phyloP scores from a whole-genome alignment of 345 rosid species.

The Crucihimalaya himalaica region DNA sequence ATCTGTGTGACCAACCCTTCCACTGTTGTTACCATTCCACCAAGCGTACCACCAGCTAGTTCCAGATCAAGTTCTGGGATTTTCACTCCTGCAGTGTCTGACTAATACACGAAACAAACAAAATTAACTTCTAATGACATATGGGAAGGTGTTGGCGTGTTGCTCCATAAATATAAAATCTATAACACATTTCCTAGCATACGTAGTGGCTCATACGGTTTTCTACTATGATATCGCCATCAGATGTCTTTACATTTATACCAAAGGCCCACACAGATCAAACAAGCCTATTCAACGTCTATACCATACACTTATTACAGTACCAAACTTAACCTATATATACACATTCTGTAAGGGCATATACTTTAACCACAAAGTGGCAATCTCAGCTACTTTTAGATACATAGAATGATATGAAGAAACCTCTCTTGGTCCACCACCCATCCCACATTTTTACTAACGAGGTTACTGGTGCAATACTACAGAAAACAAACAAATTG shows the following conservation, averaged over 20 bases:
- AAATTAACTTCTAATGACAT: background rate
- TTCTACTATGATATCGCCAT: background rate
- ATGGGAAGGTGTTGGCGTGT: background rate
- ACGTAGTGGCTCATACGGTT: background rate
- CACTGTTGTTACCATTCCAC: slow-evolving; percentile 90
- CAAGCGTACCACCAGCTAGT: slow-evolving; percentile 84
- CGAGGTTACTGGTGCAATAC: too few species aligned
- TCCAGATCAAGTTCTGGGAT: slow-evolving; percentile 92
- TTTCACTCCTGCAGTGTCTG: slow-evolving; percentile 80
- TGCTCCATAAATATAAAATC: background rate
- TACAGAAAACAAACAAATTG: too few species aligned
- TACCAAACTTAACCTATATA: background rate
- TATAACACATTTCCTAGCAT: background rate
- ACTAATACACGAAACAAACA: slow-evolving; percentile 48
- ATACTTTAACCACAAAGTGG: background rate
- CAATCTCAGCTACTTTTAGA: slow-evolving; percentile 1
- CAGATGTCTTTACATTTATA: background rate
- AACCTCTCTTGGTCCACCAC: background rate
- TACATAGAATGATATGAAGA: background rate
- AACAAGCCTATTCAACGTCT: background rate
- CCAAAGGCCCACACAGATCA: background rate
- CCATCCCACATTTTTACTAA: too few species aligned
- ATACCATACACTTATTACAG: background rate
- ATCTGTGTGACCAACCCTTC: slow-evolving; percentile 92
- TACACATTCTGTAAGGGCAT: background rate